Conservation (phyloP, 371 early-diverging fungal species). For the Catenaria anguillulae region DNA sequence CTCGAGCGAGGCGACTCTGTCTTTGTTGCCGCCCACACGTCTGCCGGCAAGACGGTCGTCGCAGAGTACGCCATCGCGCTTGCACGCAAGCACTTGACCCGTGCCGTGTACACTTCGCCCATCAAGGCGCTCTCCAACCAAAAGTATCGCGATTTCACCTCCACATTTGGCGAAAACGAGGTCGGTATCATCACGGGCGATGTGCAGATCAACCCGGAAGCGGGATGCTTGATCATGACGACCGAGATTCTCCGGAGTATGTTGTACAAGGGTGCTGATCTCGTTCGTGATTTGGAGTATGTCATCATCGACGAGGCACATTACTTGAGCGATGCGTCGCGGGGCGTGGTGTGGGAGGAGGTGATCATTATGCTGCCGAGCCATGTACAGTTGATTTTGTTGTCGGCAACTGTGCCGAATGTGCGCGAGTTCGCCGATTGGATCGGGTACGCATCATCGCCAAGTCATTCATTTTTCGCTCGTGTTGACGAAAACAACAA, state of each 20-base stretch:
- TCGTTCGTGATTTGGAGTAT: slow-evolving; percentile 96
- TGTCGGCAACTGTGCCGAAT: slow-evolving; percentile 99
- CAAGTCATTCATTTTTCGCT: no score
- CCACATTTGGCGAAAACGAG: slow-evolving; percentile 57
- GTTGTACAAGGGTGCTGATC: slow-evolving; percentile 94
- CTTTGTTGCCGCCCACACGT: slow-evolving; percentile 99
- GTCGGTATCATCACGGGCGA: slow-evolving; percentile 99
- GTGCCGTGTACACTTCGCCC: slow-evolving; percentile 97
- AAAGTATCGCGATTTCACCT: slow-evolving; percentile 92
- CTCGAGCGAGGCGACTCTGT: slow-evolving; percentile 87
- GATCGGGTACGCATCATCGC: slow-evolving; percentile 58
- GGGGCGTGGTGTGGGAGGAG: slow-evolving; percentile 99
- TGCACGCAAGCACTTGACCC: slow-evolving; percentile 87
- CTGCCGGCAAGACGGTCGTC: slow-evolving; percentile 98
- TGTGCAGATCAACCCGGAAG: slow-evolving; percentile 93
- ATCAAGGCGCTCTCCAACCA: slow-evolving; percentile 99
- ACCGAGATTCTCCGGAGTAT: slow-evolving; percentile 98
- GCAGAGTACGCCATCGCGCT: slow-evolving; percentile 98
- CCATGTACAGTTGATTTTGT: slow-evolving; percentile 80
- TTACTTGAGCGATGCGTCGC: slow-evolving; percentile 89
- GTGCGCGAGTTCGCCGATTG: slow-evolving; percentile 97
- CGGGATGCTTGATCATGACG: slow-evolving; percentile 96
- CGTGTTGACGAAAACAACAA: not conserved
- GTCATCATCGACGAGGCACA: slow-evolving; percentile 99
- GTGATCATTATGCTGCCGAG: slow-evolving; percentile 98